A percentile compares a stretch with the other conserved stretches of the same genome.
These are phyloP conservation scores for Patellaria atrata DNA, from an alignment of 495 filamentous ascomycete genomes.

Conservation along the genomic window DNA sequence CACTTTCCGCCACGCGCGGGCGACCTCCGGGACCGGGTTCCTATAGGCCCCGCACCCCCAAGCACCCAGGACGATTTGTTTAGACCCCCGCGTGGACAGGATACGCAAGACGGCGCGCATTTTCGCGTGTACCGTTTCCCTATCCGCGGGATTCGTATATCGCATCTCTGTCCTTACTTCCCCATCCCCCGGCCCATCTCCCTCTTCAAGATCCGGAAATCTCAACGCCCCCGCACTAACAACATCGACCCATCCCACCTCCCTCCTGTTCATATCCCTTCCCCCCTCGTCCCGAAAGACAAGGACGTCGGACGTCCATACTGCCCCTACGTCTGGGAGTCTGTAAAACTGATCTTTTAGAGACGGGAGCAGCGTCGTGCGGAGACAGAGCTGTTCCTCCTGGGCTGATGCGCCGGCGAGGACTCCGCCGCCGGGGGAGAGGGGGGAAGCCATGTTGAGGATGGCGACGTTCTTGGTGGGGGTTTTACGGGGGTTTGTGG, in stretches of 20 bases:
- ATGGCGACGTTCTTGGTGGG: slow-evolving; percentile 17
- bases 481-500: slow-evolving; percentile 4
- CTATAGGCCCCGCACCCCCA: slow-evolving; percentile 29
- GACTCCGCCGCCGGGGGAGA: slow-evolving; percentile 19
- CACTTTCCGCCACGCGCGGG: slow-evolving; percentile 24
- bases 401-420: slow-evolving; percentile 24
- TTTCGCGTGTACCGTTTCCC: slow-evolving; percentile 17
- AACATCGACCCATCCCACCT: slow-evolving; percentile 26
- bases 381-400: slow-evolving; percentile 29
- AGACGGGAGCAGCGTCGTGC: slow-evolving; percentile 25
- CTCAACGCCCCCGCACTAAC: slow-evolving; percentile 23
- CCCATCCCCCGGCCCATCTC: slow-evolving; percentile 7
- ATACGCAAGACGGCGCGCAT: slow-evolving; percentile 29
- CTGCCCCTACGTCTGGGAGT: slow-evolving; percentile 24
- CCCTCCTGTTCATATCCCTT: slow-evolving; percentile 10
- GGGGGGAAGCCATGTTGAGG: slow-evolving; percentile 26
- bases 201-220: slow-evolving; percentile 21
- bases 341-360: slow-evolving; percentile 25
- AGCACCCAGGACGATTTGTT: slow-evolving; percentile 26
- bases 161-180: slow-evolving; percentile 1
- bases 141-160: slow-evolving; percentile 13
- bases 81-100: slow-evolving; percentile 12
- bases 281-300: slow-evolving; percentile 21
- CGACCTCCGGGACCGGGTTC: slow-evolving; percentile 26
- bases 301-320: slow-evolving; percentile 22